Conservation (phyloP, 768 basidiomycete species). For the Kwoniella dejecticola region DNA sequence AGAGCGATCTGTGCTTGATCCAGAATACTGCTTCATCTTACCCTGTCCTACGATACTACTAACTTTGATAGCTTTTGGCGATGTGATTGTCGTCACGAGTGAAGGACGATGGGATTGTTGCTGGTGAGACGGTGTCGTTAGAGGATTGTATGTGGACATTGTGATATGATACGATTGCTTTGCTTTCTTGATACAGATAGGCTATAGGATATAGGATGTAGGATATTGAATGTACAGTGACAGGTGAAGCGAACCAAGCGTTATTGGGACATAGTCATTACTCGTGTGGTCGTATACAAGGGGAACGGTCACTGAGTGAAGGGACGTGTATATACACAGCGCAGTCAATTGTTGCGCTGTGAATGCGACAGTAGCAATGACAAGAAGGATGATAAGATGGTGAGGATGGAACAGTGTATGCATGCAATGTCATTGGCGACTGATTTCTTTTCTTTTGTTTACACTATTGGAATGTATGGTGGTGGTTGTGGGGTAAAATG, state of each 20-base stretch:
- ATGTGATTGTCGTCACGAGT: background rate
- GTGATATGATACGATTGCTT: background rate
- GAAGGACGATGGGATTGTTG: background rate
- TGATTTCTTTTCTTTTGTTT: too few relatives aligned
- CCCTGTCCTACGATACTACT: background rate
- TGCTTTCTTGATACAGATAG: background rate
- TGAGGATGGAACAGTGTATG: too few relatives aligned
- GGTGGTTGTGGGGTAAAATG: background rate
- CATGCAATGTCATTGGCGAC: too few relatives aligned
- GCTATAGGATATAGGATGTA: background rate
- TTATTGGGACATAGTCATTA: background rate
- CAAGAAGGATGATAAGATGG: too few relatives aligned
- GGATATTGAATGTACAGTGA: background rate
- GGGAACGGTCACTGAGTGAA: too few relatives aligned
- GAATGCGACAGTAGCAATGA: too few relatives aligned
- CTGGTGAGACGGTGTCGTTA: background rate
- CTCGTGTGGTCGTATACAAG: too few relatives aligned
- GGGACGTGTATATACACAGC: too few relatives aligned
- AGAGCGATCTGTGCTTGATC: background rate
- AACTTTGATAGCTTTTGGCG: background rate
- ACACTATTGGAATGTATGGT: background rate
- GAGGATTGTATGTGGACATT: background rate
- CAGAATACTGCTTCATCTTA: background rate
- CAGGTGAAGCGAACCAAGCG: background rate
- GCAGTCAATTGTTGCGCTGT: too few relatives aligned